Evolutionary conservation across 1,284 basidiomycete species (phyloP).

Genomic region (Fomitopsis palustris): DNA sequence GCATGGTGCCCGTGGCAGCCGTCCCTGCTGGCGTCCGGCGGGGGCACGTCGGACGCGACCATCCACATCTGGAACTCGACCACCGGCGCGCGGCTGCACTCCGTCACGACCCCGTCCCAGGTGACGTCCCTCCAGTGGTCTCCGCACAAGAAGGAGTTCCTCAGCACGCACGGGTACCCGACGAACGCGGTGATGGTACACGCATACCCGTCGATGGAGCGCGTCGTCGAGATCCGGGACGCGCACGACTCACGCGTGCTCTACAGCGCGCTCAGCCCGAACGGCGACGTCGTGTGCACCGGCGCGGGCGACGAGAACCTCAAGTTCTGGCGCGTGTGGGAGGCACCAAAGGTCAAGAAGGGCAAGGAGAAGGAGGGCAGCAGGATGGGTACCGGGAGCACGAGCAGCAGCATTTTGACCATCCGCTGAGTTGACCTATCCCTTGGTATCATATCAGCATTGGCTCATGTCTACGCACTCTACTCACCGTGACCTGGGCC

Average conservation of each 20-base stretch:
- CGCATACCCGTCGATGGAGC: conserved; percentile 53
- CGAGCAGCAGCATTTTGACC: conserved; percentile 24
- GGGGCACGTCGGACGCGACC: conserved; percentile 91
- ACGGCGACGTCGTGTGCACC: conserved; percentile 86
- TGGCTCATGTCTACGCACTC: too few species aligned
- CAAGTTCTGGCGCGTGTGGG: conserved; percentile 89
- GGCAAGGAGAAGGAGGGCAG: conserved; percentile 38
- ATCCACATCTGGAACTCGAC: conserved; percentile 94
- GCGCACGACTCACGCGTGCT: conserved; percentile 90
- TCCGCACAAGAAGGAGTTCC: conserved; percentile 85
- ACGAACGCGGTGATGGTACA: conserved; percentile 47
- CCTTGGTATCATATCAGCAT: too few species aligned
- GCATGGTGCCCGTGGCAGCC: conserved; percentile 99
- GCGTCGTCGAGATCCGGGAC: conserved; percentile 85
- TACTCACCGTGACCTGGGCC: too few species aligned
- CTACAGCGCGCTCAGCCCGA: conserved; percentile 82
- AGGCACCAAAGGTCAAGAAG: conserved; percentile 50
- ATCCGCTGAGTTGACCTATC: conserved; percentile 26
- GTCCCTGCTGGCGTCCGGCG: conserved; percentile 88
- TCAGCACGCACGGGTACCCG: conserved; percentile 94
- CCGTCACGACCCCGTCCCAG: conserved; percentile 82
- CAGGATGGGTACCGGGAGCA: conserved; percentile 27
- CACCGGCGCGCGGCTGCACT: conserved; percentile 85
- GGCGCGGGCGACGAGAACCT: conserved; percentile 92
- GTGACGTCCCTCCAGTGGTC: conserved; percentile 92